phyloP scores from a whole-genome alignment of 306 rosid species.

The Ceratonia siliqua region DNA sequence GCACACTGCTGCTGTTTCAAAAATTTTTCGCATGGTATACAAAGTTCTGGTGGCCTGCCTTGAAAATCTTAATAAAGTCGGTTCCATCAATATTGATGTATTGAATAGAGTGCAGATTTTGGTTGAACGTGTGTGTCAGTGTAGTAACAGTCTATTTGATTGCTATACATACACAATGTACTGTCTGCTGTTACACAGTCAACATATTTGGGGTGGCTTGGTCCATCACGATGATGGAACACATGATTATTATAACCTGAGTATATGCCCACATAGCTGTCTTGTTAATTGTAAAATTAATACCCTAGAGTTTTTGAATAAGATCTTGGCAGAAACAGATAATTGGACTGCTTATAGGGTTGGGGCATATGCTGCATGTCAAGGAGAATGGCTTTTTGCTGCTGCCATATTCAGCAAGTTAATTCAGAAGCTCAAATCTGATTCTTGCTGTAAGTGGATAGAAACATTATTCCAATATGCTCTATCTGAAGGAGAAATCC shows the following conservation, averaged over 20 bases:
- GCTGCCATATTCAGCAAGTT: slow-evolving; percentile 46
- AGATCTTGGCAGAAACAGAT: slow-evolving; percentile 36
- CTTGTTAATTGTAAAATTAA: slow-evolving; percentile 41
- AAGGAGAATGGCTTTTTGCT: slow-evolving; percentile 56
- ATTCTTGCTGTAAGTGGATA: slow-evolving; percentile 50
- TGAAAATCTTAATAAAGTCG: slow-evolving; percentile 45
- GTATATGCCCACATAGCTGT: slow-evolving; percentile 14
- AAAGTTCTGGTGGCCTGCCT: slow-evolving; percentile 50
- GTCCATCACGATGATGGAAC: slow-evolving; percentile 34
- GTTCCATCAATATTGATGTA: slow-evolving; percentile 28
- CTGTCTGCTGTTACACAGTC: slow-evolving; percentile 51
- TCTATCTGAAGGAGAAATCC: slow-evolving; percentile 46
- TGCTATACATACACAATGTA: slow-evolving; percentile 41
- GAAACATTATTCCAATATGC: slow-evolving; percentile 51
- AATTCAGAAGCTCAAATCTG: slow-evolving; percentile 39
- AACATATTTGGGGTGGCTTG: slow-evolving; percentile 46
- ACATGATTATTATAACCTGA: neutral
- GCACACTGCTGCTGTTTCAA: slow-evolving; percentile 28
- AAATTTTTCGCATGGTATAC: slow-evolving; percentile 39
- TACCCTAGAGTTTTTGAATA: slow-evolving; percentile 39
- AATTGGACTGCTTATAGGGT: slow-evolving; percentile 58
- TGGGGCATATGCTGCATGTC: slow-evolving; percentile 52
- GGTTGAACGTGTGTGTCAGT: slow-evolving; percentile 47
- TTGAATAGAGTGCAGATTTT: slow-evolving; percentile 49
- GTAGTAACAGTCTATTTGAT: slow-evolving; percentile 49